A percentile compares a stretch with the other conserved stretches of the same genome.
These are phyloP conservation scores for Hypericum perforatum DNA, from an alignment of 345 rosid species.

Conservation along the genomic window DNA sequence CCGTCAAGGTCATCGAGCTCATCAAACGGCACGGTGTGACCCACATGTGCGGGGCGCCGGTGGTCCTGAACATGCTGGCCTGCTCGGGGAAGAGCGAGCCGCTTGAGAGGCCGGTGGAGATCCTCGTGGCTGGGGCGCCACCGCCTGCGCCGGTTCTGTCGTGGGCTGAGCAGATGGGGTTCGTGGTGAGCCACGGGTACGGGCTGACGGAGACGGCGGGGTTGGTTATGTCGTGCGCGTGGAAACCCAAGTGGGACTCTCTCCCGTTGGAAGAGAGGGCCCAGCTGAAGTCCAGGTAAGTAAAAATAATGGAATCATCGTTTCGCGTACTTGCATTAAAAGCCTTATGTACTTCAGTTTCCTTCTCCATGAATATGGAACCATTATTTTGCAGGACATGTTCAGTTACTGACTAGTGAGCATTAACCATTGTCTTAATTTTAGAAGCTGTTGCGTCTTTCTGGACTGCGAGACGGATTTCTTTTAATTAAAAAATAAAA, in stretches of 20 bases:
- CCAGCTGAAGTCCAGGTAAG: slow-evolving; percentile 8
- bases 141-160: slow-evolving; percentile 16
- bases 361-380: too few relatives aligned
- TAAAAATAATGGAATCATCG: too few relatives aligned
- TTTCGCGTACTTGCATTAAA: too few relatives aligned
- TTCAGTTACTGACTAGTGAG: too few relatives aligned
- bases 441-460: too few relatives aligned
- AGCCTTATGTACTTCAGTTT: too few relatives aligned
- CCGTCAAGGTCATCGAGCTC: background rate
- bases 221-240: slow-evolving; percentile 9
- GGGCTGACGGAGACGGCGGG: slow-evolving; percentile 21
- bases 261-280: slow-evolving; percentile 14
- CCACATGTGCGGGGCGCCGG: slow-evolving; percentile 23
- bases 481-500: too few relatives aligned
- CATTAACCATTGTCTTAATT: too few relatives aligned
- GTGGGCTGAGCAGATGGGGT: slow-evolving; percentile 14
- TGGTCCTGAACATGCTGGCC: slow-evolving; percentile 17
- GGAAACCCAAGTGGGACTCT: slow-evolving; percentile 15
- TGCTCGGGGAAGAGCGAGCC: background rate
- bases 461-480: too few relatives aligned
- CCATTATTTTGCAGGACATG: too few relatives aligned
- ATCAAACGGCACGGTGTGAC: slow-evolving; percentile 12
- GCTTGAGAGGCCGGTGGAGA: slow-evolving; percentile 1
- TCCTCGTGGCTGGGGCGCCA: slow-evolving; percentile 19
- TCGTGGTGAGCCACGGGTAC: slow-evolving; percentile 16